Base-by-base conservation (phyloP, 2,329 filamentous ascomycete species). In the Alternaria sp. region DNA sequence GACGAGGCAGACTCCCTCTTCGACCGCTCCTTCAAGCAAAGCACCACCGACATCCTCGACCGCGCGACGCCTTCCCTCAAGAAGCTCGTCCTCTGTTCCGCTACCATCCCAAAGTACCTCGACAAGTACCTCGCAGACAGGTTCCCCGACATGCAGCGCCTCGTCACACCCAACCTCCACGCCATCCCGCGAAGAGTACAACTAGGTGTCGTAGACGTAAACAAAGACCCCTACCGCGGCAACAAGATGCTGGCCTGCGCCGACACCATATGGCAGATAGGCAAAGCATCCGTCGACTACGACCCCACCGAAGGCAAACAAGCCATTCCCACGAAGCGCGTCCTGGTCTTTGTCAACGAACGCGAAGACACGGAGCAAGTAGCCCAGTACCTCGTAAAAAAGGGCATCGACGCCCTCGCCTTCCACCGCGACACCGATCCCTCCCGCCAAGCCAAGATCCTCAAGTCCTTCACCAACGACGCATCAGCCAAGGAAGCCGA, bases 1-100 rank as follows among this genome's bases (percentile, higher is more conserved):
- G 96, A 99, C 77, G 96, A 99, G 83, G 96, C 96, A 1, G 96
- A 99, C 81, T 97, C 94, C 5, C 88, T 99, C 10, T 88, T 99
- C 70, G 96, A 99, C 81, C 91, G 93, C 61, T 96, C 93, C 62
- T 99, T 99, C 83, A 87, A 91, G 5, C 90, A 93, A 1, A 89
- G 91, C 23, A 98, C 96, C 0, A 91, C 88, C 11, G 87, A 88
- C 59, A 92, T 99, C 69, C 87, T 99, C 67, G 92, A 97, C 74
- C 91, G 91, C 62, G 88, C 91, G 2, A 86, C 89, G 7, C 93
- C 95, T 0, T 96, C 93, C 0, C 82, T 98, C 50, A 88, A 93
- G 75, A 92, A 97, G 77, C 86, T 99, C 23, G 86, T 99, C 50
- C 88, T 98, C 68, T 99, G 96, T 84, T 98, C 95, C 4, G 96